These are phyloP conservation scores for Collybiopsis confluens DNA, from an alignment of 768 basidiomycete genomes.

Conservation along the genomic window DNA sequence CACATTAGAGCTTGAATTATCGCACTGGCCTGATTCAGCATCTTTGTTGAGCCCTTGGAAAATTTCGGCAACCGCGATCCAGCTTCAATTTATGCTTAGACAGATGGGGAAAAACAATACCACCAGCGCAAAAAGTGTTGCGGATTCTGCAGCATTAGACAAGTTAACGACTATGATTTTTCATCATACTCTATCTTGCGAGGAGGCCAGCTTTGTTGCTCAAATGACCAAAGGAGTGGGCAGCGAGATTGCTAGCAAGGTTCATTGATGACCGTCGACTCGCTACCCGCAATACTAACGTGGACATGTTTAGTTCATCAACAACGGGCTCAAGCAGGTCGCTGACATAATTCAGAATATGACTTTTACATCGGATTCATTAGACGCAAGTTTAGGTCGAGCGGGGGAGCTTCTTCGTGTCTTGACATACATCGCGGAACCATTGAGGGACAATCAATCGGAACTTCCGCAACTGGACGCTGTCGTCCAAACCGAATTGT, in stretches of 20 bases:
- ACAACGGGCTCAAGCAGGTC: slow-evolving; percentile 67
- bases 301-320: slow-evolving; percentile 52
- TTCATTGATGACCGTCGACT: slow-evolving; percentile 21
- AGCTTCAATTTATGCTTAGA: slow-evolving; percentile 71
- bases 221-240: slow-evolving; percentile 75
- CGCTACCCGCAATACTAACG: neutral
- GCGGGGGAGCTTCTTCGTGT: slow-evolving; percentile 69
- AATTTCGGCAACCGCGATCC: slow-evolving; percentile 74
- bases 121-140: slow-evolving; percentile 37
- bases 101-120: slow-evolving; percentile 66
- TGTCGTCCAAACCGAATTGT: slow-evolving; percentile 53
- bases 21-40: slow-evolving; percentile 58
- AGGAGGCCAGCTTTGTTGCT: slow-evolving; percentile 81
- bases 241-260: slow-evolving; percentile 63
- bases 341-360: slow-evolving; percentile 45
- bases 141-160: slow-evolving; percentile 55
- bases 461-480: slow-evolving; percentile 48
- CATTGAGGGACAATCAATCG: slow-evolving; percentile 44
- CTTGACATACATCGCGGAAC: slow-evolving; percentile 63
- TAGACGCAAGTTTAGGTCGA: slow-evolving; percentile 41
- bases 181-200: slow-evolving; percentile 67
- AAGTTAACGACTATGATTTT: slow-evolving; percentile 65
- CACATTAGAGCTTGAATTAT: slow-evolving; percentile 40
- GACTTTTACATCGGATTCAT: slow-evolving; percentile 23
- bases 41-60: slow-evolving; percentile 80